A percentile compares a stretch with the other conserved stretches of the same genome.
Conservation (phyloP, 805 yeast species). For the Candida koratica region DNA sequence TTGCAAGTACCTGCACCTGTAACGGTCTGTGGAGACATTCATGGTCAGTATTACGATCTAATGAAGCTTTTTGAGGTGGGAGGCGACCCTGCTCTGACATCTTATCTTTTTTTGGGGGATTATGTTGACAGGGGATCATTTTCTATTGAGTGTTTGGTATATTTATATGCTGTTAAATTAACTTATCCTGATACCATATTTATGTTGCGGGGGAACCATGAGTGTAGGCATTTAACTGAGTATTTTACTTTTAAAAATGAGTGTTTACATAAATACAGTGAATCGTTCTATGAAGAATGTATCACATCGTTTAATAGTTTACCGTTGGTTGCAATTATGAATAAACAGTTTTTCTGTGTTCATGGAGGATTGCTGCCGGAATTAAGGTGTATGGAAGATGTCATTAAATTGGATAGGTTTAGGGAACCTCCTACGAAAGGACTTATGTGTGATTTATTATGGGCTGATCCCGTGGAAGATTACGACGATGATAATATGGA, state of each 20-base stretch:
- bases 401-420: conserved; percentile 70
- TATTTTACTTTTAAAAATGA: conserved; percentile 91
- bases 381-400: conserved; percentile 62
- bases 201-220: conserved; percentile 92
- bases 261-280: conserved; percentile 78
- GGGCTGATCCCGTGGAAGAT: conserved; percentile 95
- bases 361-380: conserved; percentile 96
- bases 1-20: conserved; percentile 86
- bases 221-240: conserved; percentile 86
- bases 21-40: conserved; percentile 96
- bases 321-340: conserved; percentile 92
- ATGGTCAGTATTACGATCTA: conserved; percentile 90
- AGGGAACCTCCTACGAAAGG: conserved; percentile 93
- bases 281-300: conserved; percentile 63
- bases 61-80: conserved; percentile 91
- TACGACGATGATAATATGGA: conserved; percentile 52
- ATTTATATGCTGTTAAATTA: conserved; percentile 74
- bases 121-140: conserved; percentile 94
- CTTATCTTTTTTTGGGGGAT: conserved; percentile 77
- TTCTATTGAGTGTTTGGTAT: conserved; percentile 76
- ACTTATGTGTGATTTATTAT: conserved; percentile 86
- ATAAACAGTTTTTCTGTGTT: conserved; percentile 89
- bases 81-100: conserved; percentile 78
- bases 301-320: conserved; percentile 77
- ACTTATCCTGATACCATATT: conserved; percentile 70